A percentile compares a stretch with the other conserved stretches of the same genome.
Evolutionary conservation across 1,284 basidiomycete genomes (phyloP).

Genomic region (Trichosporon sp.): DNA sequence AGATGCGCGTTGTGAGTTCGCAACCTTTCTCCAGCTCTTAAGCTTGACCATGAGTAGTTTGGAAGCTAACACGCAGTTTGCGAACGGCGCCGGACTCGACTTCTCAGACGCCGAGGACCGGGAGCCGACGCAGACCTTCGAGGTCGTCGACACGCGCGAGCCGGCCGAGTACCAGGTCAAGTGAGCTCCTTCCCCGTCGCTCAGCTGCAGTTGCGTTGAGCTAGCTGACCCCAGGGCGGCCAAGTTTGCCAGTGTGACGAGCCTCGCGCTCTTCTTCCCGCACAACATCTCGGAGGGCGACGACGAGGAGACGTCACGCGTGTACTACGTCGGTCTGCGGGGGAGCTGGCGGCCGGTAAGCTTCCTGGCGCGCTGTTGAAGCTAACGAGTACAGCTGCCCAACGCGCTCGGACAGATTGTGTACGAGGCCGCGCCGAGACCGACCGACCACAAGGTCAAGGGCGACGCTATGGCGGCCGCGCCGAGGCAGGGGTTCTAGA

Average conservation of each 20-base stretch:
- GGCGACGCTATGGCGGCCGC: conserved; percentile 14
- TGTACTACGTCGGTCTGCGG: conserved; percentile 46
- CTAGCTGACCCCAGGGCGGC: conserved; percentile 34
- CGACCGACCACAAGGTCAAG: conserved; percentile 45
- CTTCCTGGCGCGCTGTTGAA: not conserved
- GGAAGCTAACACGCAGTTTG: conserved; percentile 32
- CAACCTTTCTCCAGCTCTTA: not conserved
- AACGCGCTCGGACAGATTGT: conserved; percentile 42
- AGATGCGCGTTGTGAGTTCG: conserved; percentile 40
- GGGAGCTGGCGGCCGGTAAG: conserved; percentile 45
- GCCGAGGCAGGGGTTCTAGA: conserved; percentile 20
- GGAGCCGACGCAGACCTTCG: conserved; percentile 37
- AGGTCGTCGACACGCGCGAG: conserved; percentile 35
- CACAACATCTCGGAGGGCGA: conserved; percentile 46
- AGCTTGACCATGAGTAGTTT: too few species aligned
- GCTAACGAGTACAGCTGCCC: conserved; percentile 34
- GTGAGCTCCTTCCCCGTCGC: conserved; percentile 22
- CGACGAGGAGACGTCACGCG: conserved; percentile 44
- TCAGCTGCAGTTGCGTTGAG: not conserved
- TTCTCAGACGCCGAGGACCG: conserved; percentile 43
- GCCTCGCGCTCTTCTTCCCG: conserved; percentile 45
- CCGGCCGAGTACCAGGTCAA: conserved; percentile 49
- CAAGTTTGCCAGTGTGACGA: conserved; percentile 44
- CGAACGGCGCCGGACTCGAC: conserved; percentile 44
- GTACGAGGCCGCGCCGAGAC: conserved; percentile 48